Evolutionary conservation across 1,284 basidiomycete species (phyloP).

Genomic region (Ceratobasidium sp.): DNA sequence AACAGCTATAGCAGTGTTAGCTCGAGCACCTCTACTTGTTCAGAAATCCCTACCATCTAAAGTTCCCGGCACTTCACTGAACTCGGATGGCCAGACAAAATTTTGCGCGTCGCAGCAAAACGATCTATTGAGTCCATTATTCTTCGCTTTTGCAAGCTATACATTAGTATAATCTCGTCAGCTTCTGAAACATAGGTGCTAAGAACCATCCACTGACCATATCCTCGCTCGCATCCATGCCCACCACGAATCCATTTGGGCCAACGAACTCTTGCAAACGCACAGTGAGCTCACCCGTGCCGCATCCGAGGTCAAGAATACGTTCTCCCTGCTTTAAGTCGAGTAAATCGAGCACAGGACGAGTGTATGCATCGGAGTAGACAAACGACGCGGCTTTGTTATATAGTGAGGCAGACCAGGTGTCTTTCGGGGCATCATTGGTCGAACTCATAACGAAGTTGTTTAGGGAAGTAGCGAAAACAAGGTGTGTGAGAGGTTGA

Average conservation of each 20-base stretch:
- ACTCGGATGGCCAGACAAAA: slow-evolving; percentile 55
- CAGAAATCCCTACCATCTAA: slow-evolving; percentile 59
- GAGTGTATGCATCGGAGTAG: slow-evolving; percentile 73
- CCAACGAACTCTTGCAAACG: slow-evolving; percentile 67
- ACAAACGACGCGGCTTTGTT: slow-evolving; percentile 73
- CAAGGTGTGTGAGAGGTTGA: not conserved
- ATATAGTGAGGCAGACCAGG: slow-evolving; percentile 67
- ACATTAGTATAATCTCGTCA: slow-evolving; percentile 12
- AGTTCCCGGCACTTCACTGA: slow-evolving; percentile 46
- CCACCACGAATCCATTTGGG: slow-evolving; percentile 67
- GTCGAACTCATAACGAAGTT: too few relatives aligned
- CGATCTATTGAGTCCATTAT: slow-evolving; percentile 60
- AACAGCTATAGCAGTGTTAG: slow-evolving; percentile 57
- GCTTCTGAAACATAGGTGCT: not conserved
- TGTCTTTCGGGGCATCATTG: slow-evolving; percentile 46
- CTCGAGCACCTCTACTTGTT: slow-evolving; percentile 34
- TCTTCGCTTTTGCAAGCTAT: slow-evolving; percentile 68
- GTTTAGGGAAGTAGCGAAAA: not conserved
- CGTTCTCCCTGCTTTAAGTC: slow-evolving; percentile 69
- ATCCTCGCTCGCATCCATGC: slow-evolving; percentile 73
- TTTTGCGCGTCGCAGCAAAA: slow-evolving; percentile 66
- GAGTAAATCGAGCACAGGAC: slow-evolving; percentile 71
- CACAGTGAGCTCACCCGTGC: slow-evolving; percentile 78
- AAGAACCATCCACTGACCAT: slow-evolving; percentile 65
- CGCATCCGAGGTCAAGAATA: slow-evolving; percentile 84